Evolutionary conservation across 2,329 filamentous ascomycete species (phyloP).

Genomic region (Apiospora marii): DNA sequence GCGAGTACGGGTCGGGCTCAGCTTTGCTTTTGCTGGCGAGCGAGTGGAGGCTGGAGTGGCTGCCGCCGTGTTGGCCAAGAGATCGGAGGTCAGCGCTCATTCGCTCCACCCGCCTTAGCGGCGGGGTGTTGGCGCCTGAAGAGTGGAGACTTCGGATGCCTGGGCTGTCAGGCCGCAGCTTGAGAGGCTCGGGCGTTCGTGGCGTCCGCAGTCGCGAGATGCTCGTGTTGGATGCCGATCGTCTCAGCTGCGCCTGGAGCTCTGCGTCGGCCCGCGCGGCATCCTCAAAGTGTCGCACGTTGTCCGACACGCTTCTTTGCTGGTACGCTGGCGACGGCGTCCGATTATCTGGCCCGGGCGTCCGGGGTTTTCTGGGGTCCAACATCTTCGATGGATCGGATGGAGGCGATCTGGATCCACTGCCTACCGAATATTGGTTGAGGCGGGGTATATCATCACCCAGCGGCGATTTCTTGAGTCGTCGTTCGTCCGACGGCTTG

Average conservation of each 20-base stretch:
- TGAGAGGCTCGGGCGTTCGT: constrained; percentile 61
- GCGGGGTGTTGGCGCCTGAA: constrained; percentile 65
- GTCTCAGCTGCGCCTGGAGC: constrained; percentile 38
- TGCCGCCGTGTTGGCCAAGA: constrained; percentile 61
- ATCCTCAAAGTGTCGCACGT: neutral
- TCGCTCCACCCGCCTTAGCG: constrained; percentile 70
- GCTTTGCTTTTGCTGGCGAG: constrained; percentile 31
- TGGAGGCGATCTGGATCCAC: constrained; percentile 18
- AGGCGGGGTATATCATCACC: constrained; percentile 38
- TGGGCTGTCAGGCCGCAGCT: constrained; percentile 70
- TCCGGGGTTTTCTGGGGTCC: constrained; percentile 33
- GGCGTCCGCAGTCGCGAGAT: constrained; percentile 60
- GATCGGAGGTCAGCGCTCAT: constrained; percentile 81
- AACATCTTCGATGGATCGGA: constrained; percentile 25
- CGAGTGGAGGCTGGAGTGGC: constrained; percentile 29
- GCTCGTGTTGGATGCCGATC: constrained; percentile 62
- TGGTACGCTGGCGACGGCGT: neutral
- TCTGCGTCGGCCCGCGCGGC: neutral
- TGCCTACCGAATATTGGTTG: constrained; percentile 28
- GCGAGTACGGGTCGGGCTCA: constrained; percentile 43
- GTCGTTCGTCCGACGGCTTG: constrained; percentile 45
- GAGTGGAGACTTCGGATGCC: constrained; percentile 62
- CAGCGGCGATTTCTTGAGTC: constrained; percentile 35
- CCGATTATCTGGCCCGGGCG: constrained; percentile 28
- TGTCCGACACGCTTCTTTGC: constrained; percentile 21